Percentiles rank a stretch among this genome's conserved stretches.
Conservation (phyloP, 2,329 filamentous ascomycete species). For the Cytospora chrysosperma region DNA sequence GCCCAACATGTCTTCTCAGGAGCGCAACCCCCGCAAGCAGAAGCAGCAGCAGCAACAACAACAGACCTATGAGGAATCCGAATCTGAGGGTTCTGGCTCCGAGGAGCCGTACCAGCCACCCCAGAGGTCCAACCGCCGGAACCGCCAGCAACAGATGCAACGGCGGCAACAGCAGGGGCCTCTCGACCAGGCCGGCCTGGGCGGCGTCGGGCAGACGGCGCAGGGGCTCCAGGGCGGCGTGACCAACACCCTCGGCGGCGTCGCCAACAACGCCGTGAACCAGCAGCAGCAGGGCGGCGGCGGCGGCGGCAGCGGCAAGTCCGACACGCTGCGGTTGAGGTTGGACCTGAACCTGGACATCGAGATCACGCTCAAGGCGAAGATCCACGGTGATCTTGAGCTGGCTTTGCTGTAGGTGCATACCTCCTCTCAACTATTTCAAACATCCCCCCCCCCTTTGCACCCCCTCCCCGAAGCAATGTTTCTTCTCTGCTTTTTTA, state of each 20-base stretch:
- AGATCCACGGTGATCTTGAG: conserved; percentile 81
- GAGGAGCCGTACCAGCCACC: conserved; percentile 32
- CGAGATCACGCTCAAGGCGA: conserved; percentile 81
- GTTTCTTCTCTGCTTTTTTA: conserved; percentile 14
- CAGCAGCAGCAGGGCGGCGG: conserved; percentile 27
- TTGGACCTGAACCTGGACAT: conserved; percentile 81
- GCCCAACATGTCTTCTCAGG: conserved; percentile 33
- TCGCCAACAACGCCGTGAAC: conserved; percentile 40
- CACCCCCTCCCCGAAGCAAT: background rate
- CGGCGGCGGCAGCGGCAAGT: conserved; percentile 44
- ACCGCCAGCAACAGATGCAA: conserved; percentile 30
- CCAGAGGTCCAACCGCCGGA: conserved; percentile 30
- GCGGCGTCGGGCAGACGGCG: conserved; percentile 37
- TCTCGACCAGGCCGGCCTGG: conserved; percentile 40
- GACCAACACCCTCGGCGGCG: conserved; percentile 41
- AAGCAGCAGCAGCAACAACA: conserved; percentile 26
- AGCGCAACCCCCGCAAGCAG: conserved; percentile 33
- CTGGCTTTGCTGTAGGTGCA: conserved; percentile 62
- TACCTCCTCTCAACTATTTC: conserved; percentile 1
- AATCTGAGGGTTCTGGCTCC: conserved; percentile 35
- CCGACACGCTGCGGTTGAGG: conserved; percentile 69
- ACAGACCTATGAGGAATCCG: conserved; percentile 36
- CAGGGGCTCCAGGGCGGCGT: conserved; percentile 37
- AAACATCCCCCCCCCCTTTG: background rate
- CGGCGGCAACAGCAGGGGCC: conserved; percentile 35